Percentiles rank a stretch among this genome's conserved stretches.
phyloP scores from a whole-genome alignment of 2,329 filamentous ascomycete genomes.

The Ophiosphaerella narmari region DNA sequence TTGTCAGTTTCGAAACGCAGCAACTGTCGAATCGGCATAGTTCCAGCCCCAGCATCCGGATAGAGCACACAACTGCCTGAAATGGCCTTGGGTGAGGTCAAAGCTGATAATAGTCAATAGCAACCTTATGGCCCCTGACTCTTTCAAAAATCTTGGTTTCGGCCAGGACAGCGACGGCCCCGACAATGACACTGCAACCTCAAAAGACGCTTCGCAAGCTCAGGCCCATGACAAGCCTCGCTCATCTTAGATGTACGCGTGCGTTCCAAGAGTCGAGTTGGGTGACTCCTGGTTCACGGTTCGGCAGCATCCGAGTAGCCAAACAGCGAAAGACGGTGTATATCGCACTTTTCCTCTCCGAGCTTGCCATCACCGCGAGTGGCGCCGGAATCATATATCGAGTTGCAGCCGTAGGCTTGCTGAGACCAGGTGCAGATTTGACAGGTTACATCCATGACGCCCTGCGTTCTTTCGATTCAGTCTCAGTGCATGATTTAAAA shows the following conservation, averaged over 20 bases:
- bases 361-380: constrained; percentile 10
- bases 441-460: constrained; percentile 31
- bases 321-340: constrained; percentile 13
- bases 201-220: constrained; percentile 28
- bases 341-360: constrained; percentile 7
- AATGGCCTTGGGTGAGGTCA: constrained; percentile 10
- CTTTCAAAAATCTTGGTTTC: constrained; percentile 93
- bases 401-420: constrained; percentile 1
- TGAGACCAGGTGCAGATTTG: constrained; percentile 21
- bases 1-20: constrained; percentile 36
- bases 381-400: constrained; percentile 6
- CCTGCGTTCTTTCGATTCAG: constrained; percentile 4
- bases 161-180: constrained; percentile 52
- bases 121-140: constrained; percentile 94
- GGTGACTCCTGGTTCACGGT: constrained; percentile 19
- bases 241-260: constrained; percentile 21
- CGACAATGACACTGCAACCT: constrained; percentile 29
- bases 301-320: constrained; percentile 38
- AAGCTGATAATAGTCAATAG: constrained; percentile 46
- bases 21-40: constrained; percentile 25
- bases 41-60: constrained; percentile 28
- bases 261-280: constrained; percentile 26
- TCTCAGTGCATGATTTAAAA: not conserved
- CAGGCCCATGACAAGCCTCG: constrained; percentile 30
- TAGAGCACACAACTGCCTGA: constrained; percentile 10